Conservation (phyloP, 1,284 basidiomycete genomes). For the Leccinum fuscescens region DNA sequence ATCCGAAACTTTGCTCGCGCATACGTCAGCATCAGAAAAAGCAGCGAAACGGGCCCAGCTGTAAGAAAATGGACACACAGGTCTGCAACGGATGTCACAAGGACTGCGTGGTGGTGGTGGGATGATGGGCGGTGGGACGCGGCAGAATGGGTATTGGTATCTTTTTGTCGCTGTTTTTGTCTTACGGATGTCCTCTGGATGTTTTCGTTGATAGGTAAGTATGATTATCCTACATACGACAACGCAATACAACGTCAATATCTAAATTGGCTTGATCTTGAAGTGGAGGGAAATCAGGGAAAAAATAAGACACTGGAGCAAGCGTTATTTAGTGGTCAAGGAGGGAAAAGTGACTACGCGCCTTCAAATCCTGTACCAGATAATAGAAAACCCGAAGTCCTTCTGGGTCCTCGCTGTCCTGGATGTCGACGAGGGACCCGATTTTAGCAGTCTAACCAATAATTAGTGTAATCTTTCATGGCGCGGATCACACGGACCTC, state of each 20-base stretch:
- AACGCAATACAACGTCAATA: not conserved
- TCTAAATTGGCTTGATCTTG: conserved; percentile 97
- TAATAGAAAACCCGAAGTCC: conserved; percentile 99
- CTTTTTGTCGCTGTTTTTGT: conserved; percentile 39
- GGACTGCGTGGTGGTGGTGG: conserved; percentile 47
- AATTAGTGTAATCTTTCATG: not conserved
- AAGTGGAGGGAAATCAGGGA: conserved; percentile 97
- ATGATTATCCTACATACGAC: too few species aligned
- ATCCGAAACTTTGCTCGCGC: not conserved
- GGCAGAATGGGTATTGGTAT: conserved; percentile 62
- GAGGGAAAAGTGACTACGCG: conserved; percentile 32
- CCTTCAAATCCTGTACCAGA: conserved; percentile 95
- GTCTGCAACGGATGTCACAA: not conserved
- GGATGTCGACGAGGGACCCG: conserved; percentile 93
- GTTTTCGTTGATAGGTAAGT: conserved; percentile 37
- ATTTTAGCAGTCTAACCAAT: conserved; percentile 89
- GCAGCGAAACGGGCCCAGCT: not conserved
- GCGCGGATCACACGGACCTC: conserved; percentile 60
- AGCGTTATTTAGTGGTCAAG: conserved; percentile 4
- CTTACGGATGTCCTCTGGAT: conserved; percentile 39
- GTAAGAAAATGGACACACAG: conserved; percentile 21
- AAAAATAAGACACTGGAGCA: conserved; percentile 89
- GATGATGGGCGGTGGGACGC: conserved; percentile 48
- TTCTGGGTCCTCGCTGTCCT: conserved; percentile 96
- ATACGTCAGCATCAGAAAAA: not conserved